Evolutionary conservation across 768 basidiomycete species (phyloP), one percentile per base, ranked within the genome.

Genomic region (Mycena epipterygia): DNA sequence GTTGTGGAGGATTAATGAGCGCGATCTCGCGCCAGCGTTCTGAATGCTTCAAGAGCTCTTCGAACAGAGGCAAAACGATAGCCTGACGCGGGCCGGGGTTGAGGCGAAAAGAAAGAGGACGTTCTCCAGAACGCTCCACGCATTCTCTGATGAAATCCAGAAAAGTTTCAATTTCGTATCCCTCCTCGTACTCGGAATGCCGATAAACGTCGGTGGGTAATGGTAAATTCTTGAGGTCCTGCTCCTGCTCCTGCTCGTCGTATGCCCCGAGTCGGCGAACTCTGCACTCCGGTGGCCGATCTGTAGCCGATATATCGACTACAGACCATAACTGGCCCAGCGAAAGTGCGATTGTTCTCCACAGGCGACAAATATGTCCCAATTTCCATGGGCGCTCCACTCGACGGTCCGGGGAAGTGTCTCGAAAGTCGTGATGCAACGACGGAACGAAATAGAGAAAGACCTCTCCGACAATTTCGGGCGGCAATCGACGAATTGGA

Each of bases 391-490:
- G 67, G 19, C 32, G 57, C 21, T 35, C 11, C 33, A 68, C 49
- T 33, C 23, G 48, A 14, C 17, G 27, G 19, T 30, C 23, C 23
- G 2, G 25, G 13, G 27, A 7, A 16, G 9, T 11, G 48, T 5
- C 9, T 13, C 23, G 25, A 6, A 6, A 48, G 16, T 48, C 25
- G 25, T 11, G 2, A 16, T 23, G 6, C 23, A 30, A 32, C 2
- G 46, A 29, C 1, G 60, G 67, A 23, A n/a, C 23, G 23, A 68
- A 62, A 46, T 55, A 67, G 29, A 68, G 67, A 21, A 68, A 68
- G 27, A 68, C 57, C 11, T 68, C 60, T 7, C 21, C 51, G 14
- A 68, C 29, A 4, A 62, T 57, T 21, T 69, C 68, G 16, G 44
- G n/a, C n/a, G 68, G 68, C 1, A 64, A 16, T 17, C 4, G 48